Percentiles rank a stretch among this genome's conserved stretches.
Conservation (phyloP, 2,329 filamentous ascomycete species). For the Pleoardoris graminearum region DNA sequence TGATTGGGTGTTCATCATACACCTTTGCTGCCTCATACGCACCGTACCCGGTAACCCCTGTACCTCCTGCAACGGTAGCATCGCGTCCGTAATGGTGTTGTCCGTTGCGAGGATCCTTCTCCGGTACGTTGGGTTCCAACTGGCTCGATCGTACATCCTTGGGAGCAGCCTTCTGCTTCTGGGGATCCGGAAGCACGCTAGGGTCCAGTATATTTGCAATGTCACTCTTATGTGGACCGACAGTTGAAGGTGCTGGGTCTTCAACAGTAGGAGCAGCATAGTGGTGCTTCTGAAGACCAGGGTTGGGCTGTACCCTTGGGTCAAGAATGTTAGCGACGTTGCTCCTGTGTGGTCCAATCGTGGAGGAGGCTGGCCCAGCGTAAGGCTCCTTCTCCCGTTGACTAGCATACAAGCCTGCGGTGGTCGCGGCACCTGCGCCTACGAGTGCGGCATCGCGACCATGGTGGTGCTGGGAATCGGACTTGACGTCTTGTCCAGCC, state of each 20-base stretch:
- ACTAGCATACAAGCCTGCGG: slow-evolving; percentile 13
- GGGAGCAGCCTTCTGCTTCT: slow-evolving; percentile 34
- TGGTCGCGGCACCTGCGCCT: slow-evolving; percentile 21
- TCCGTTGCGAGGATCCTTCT: slow-evolving; percentile 17
- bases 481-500: slow-evolving; percentile 12
- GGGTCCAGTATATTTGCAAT: slow-evolving; percentile 39
- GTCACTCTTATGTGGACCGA: slow-evolving; percentile 38
- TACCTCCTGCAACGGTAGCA: slow-evolving; percentile 34
- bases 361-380: slow-evolving; percentile 26
- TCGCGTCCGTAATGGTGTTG: slow-evolving; percentile 35
- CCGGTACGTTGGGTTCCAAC: slow-evolving; percentile 30
- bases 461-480: slow-evolving; percentile 24
- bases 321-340: slow-evolving; percentile 41
- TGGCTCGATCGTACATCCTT: slow-evolving; percentile 20
- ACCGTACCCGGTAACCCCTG: slow-evolving; percentile 37
- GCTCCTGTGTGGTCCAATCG: slow-evolving; percentile 39
- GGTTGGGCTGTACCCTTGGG: slow-evolving; percentile 32
- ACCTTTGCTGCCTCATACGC: slow-evolving; percentile 38
- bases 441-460: slow-evolving; percentile 31
- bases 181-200: slow-evolving; percentile 34
- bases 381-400: slow-evolving; percentile 23
- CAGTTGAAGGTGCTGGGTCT: slow-evolving; percentile 31
- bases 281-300: slow-evolving; percentile 24
- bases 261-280: slow-evolving; percentile 23
- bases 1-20: slow-evolving; percentile 36